phyloP scores from a whole-genome alignment of 495 filamentous ascomycete species.

The Niebla homalea region DNA sequence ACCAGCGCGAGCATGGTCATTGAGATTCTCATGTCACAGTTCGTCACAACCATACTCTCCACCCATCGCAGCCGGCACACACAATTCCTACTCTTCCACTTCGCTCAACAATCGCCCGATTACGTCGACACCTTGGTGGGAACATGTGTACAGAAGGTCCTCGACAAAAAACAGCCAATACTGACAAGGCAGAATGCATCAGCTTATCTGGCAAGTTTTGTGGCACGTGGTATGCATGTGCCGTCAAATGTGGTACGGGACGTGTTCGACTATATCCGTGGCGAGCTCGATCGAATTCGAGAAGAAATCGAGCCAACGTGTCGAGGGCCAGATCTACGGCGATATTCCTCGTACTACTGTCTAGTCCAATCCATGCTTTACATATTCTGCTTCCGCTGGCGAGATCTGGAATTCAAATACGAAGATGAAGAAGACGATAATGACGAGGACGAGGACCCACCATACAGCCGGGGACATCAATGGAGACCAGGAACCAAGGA shows the following conservation, averaged over 20 bases:
- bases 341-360: conserved; percentile 75
- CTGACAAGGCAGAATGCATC: conserved; percentile 69
- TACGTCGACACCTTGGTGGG: conserved; percentile 70
- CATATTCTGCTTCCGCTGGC: conserved; percentile 98
- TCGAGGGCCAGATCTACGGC: conserved; percentile 69
- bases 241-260: conserved; percentile 58
- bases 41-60: conserved; percentile 72
- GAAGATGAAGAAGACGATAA: conserved; percentile 38
- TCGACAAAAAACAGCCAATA: conserved; percentile 46
- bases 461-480: conserved; percentile 48
- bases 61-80: conserved; percentile 77
- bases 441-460: conserved; percentile 37
- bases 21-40: conserved; percentile 53
- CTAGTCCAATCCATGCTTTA: conserved; percentile 79
- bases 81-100: conserved; percentile 89
- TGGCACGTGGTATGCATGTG: conserved; percentile 73
- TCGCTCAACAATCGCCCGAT: conserved; percentile 59
- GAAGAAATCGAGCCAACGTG: conserved; percentile 50
- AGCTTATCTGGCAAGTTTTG: conserved; percentile 88
- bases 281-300: conserved; percentile 57
- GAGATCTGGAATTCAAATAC: conserved; percentile 57
- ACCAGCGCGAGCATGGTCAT: conserved; percentile 49
- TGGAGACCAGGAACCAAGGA: conserved; percentile 67
- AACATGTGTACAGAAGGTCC: conserved; percentile 59
- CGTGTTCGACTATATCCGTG: conserved; percentile 61